phyloP scores from a whole-genome alignment of 2,329 filamentous ascomycete species.

The Cordyceps fumosorosea region DNA sequence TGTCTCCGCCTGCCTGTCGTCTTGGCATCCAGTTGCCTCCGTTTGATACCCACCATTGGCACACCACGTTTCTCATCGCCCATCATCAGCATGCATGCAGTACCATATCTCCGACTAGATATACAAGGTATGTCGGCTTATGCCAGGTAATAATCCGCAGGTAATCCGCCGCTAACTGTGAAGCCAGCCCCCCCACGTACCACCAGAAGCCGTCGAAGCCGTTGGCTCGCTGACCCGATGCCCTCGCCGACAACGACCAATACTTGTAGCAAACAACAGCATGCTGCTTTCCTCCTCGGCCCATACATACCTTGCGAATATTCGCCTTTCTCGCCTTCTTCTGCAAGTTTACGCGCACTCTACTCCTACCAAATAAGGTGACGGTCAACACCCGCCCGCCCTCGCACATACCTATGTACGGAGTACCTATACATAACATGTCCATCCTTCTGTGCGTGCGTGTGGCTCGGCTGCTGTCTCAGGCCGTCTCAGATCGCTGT shows the following conservation, averaged over 20 bases:
- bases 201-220: not conserved
- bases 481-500: slow-evolving; percentile 20
- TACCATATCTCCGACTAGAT: not conserved
- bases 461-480: slow-evolving; percentile 15
- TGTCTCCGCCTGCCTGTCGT: not conserved
- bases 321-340: no score
- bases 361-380: no score
- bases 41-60: not conserved
- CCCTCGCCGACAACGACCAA: not conserved
- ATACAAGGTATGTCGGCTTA: not conserved
- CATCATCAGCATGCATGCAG: no score
- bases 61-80: not conserved
- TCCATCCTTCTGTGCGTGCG: not conserved
- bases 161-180: not conserved
- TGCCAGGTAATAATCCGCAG: not conserved
- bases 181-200: not conserved
- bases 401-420: no score
- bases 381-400: no score
- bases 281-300: not conserved
- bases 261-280: not conserved
- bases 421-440: no score
- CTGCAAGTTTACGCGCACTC: no score
- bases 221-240: no score
- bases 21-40: not conserved
- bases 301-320: not conserved